Evolutionary conservation across 2,329 filamentous ascomycete species (phyloP).

Genomic region (Aspergillus eucalypticola): DNA sequence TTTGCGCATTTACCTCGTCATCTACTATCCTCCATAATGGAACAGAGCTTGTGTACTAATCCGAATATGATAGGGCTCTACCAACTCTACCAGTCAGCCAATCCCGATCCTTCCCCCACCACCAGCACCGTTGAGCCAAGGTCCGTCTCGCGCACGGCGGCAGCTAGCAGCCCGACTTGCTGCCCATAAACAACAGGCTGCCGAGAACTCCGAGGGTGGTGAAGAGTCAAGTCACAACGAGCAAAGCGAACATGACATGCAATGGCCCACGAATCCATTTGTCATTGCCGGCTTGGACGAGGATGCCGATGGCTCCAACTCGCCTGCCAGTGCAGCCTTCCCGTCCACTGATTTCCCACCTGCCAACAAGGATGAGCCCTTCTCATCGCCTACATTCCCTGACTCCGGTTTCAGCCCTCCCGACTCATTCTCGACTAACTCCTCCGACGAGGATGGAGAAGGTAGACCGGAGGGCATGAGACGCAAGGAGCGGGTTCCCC

Average conservation of each 20-base stretch:
- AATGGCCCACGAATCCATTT: conserved; percentile 41
- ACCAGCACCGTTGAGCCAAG: conserved; percentile 79
- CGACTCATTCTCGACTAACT: conserved; percentile 42
- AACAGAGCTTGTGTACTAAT: conserved; percentile 18
- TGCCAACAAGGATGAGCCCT: conserved; percentile 26
- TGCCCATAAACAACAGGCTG: conserved; percentile 67
- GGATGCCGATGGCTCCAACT: conserved; percentile 26
- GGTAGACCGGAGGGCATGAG: conserved; percentile 39
- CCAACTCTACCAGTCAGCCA: conserved; percentile 41
- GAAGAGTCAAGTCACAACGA: conserved; percentile 22
- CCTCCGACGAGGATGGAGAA: conserved; percentile 45
- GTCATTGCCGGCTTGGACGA: conserved; percentile 41
- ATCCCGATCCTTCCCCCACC: conserved; percentile 53
- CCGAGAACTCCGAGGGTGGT: conserved; percentile 41
- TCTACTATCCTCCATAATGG: conserved; percentile 10
- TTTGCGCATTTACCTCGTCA: not conserved
- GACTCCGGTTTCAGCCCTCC: conserved; percentile 42
- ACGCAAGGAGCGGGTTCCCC: conserved; percentile 51
- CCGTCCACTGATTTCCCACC: conserved; percentile 34
- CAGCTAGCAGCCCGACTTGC: conserved; percentile 88
- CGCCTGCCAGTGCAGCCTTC: conserved; percentile 29
- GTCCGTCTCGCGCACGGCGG: conserved; percentile 80
- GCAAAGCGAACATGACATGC: conserved; percentile 25
- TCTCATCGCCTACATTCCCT: conserved; percentile 40
- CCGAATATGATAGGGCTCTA: conserved; percentile 25